Conservation (phyloP, 2,329 filamentous ascomycete species). For the Penicillium sclerotigenum region DNA sequence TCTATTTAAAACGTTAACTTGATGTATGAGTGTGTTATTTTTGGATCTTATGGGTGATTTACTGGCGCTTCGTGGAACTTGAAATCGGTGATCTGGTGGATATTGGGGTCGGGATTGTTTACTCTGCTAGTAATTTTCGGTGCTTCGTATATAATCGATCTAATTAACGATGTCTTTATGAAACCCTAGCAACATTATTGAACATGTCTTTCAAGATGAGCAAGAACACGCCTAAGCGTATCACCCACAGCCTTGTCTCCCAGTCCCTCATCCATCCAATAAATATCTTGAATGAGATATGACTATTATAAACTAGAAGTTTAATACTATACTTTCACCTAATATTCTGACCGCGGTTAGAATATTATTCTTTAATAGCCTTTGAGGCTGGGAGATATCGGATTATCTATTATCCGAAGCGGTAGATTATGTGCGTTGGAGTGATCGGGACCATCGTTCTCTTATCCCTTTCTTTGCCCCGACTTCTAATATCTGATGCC, state of each 20-base stretch:
- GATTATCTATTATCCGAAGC: too few species aligned
- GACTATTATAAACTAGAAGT: too few species aligned
- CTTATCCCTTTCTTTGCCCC: neutral
- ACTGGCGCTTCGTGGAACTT: neutral
- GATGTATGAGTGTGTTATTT: neutral
- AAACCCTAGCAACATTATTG: neutral
- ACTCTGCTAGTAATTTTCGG: neutral
- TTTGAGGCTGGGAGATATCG: too few species aligned
- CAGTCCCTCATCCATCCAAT: neutral
- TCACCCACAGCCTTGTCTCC: neutral
- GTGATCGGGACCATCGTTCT: too few species aligned
- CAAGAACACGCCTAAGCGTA: neutral
- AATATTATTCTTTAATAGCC: too few species aligned
- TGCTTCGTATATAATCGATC: slow-evolving; percentile 1
- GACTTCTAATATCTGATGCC: neutral
- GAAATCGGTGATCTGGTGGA: neutral
- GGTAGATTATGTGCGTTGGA: too few species aligned
- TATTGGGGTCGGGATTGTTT: neutral
- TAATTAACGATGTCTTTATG: neutral
- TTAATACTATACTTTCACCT: too few species aligned
- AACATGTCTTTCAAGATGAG: neutral
- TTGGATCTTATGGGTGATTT: neutral
- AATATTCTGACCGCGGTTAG: too few species aligned
- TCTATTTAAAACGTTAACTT: neutral
- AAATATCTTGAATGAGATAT: too few species aligned